Percentiles rank a stretch among this genome's conserved stretches.
phyloP scores from a whole-genome alignment of 306 rosid genomes.

The Fragaria iinumae region DNA sequence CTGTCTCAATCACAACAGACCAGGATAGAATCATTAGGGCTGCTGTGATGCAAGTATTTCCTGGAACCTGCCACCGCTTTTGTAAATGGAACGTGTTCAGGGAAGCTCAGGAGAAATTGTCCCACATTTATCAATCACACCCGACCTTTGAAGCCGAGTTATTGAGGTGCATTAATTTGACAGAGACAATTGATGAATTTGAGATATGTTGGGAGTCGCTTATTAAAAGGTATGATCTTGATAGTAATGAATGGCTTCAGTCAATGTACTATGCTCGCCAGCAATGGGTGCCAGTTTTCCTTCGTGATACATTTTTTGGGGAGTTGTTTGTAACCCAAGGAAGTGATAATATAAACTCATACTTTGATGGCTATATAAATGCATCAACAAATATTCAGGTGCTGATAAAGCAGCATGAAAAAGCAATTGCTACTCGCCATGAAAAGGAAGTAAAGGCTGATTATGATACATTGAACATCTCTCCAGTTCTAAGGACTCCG shows the following conservation, averaged over 20 bases:
- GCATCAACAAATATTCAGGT: conserved; percentile 31
- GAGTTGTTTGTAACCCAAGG: conserved; percentile 28
- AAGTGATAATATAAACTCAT: conserved; percentile 26
- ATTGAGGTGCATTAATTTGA: conserved; percentile 32
- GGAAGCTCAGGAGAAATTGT: conserved; percentile 37
- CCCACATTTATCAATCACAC: conserved; percentile 28
- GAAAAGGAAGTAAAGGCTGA: conserved; percentile 40
- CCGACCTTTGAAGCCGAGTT: conserved; percentile 33
- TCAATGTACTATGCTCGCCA: conserved; percentile 24
- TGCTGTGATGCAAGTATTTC: conserved; percentile 31
- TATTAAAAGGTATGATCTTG: conserved; percentile 29
- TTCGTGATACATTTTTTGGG: conserved; percentile 29
- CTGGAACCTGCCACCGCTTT: conserved; percentile 34
- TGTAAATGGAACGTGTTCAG: conserved; percentile 38
- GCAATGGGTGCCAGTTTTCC: conserved; percentile 34
- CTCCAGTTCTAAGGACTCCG: conserved; percentile 34
- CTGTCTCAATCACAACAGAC: conserved; percentile 38
- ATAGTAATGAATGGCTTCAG: conserved; percentile 34
- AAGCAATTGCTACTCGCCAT: conserved; percentile 22
- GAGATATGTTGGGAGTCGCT: conserved; percentile 37
- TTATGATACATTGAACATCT: conserved; percentile 28
- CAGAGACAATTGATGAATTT: conserved; percentile 35
- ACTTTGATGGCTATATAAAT: conserved; percentile 32
- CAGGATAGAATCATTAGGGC: conserved; percentile 39
- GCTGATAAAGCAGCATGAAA: conserved; percentile 32